phyloP scores from a whole-genome alignment of 352 stramenopile genomes.

The Paralagenidium karlingii region DNA sequence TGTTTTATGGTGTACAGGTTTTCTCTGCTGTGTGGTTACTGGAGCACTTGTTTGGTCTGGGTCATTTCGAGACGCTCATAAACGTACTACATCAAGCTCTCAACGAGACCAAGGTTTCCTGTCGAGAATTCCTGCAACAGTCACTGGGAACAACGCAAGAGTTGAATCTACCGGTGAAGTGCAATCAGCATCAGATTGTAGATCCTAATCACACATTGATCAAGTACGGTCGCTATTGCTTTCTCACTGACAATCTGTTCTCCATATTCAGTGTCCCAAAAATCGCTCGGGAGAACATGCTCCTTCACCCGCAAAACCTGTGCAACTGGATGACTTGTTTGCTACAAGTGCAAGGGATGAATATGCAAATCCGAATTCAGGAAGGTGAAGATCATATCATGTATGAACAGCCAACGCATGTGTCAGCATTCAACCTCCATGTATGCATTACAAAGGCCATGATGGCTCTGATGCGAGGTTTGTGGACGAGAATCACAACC shows the following conservation, averaged over 20 bases:
- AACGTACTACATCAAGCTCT: too few relatives aligned
- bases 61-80: too few relatives aligned
- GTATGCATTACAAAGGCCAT: too few relatives aligned
- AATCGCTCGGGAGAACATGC: conserved; percentile 45
- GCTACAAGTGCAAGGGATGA: conserved; percentile 63
- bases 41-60: too few relatives aligned
- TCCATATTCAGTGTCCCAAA: conserved; percentile 91
- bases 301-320: conserved; percentile 36
- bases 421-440: conserved; percentile 88
- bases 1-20: conserved; percentile 89
- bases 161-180: too few relatives aligned
- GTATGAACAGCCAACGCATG: conserved; percentile 90
- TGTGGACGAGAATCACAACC: too few relatives aligned
- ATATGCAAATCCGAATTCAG: conserved; percentile 61
- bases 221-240: conserved; percentile 88
- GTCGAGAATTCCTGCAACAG: too few relatives aligned
- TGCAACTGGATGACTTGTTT: conserved; percentile 62
- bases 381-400: conserved; percentile 85
- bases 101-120: too few relatives aligned
- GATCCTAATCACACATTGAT: conserved; percentile 85
- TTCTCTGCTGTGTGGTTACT: too few relatives aligned
- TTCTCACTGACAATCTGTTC: conserved; percentile 87
- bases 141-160: too few relatives aligned
- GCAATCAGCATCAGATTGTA: too few relatives aligned
- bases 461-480: too few relatives aligned